These are phyloP conservation scores for Pseudogymnoascus sp. DNA, from an alignment of 2,329 filamentous ascomycete species.

Conservation along the genomic window DNA sequence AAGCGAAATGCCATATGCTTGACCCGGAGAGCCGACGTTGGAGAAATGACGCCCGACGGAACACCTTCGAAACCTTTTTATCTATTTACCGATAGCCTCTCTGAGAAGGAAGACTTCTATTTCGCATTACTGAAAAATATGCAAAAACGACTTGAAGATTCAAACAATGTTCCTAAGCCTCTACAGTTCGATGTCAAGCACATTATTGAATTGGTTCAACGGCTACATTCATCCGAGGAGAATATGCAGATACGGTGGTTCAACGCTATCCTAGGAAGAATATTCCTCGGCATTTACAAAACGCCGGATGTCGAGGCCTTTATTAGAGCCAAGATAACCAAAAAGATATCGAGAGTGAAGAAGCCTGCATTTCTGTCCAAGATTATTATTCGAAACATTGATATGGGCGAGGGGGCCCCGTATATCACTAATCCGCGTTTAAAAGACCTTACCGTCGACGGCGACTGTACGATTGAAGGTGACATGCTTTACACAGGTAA, in stretches of 20 bases:
- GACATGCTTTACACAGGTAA: constrained; percentile 87
- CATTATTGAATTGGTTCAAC: constrained; percentile 84
- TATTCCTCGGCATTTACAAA: constrained; percentile 84
- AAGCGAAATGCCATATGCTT: constrained; percentile 87
- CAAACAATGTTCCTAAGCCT: constrained; percentile 57
- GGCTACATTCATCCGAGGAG: constrained; percentile 85
- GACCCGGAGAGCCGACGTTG: constrained; percentile 54
- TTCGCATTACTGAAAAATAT: constrained; percentile 84
- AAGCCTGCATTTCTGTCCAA: constrained; percentile 85
- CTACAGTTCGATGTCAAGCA: constrained; percentile 76
- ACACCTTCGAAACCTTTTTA: constrained; percentile 75
- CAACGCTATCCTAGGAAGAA: constrained; percentile 80
- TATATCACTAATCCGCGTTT: constrained; percentile 84
- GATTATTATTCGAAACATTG: constrained; percentile 74
- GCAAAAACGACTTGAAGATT: constrained; percentile 56
- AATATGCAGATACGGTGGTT: constrained; percentile 88
- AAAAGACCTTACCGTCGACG: constrained; percentile 84
- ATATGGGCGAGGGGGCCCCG: constrained; percentile 80
- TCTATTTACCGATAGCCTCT: constrained; percentile 90
- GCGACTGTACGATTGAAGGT: constrained; percentile 79
- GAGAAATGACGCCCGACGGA: constrained; percentile 49
- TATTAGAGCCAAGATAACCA: constrained; percentile 80
- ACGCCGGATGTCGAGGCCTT: constrained; percentile 75
- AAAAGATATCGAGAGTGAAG: constrained; percentile 92
- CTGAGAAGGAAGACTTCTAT: constrained; percentile 97